Evolutionary conservation across 2,329 filamentous ascomycete genomes (phyloP).

Genomic region (Colletotrichum tabaci): DNA sequence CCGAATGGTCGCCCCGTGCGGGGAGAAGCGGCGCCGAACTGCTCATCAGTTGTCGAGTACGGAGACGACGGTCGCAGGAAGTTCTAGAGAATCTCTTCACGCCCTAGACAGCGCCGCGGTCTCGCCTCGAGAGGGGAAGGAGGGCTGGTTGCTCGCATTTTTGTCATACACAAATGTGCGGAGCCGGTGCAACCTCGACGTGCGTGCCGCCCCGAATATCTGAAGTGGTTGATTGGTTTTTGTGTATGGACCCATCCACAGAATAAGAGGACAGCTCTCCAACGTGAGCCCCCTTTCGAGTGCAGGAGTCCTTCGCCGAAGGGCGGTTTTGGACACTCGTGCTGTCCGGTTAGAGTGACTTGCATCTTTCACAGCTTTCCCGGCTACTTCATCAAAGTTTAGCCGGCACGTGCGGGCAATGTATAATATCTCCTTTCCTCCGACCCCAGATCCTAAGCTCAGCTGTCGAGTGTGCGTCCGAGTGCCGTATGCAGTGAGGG

Average conservation of each 20-base stretch:
- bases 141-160: not conserved
- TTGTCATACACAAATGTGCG: not conserved
- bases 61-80: not conserved
- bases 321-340: no score
- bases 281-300: not conserved
- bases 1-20: not conserved
- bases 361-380: conserved; percentile 10
- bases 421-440: conserved; percentile 28
- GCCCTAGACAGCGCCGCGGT: not conserved
- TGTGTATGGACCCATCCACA: not conserved
- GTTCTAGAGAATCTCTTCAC: not conserved
- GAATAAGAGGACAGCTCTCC: not conserved
- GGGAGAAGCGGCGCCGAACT: not conserved
- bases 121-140: not conserved
- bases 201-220: not conserved
- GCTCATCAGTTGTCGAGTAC: not conserved
- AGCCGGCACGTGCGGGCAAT: conserved; percentile 28
- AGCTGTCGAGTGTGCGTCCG: not conserved
- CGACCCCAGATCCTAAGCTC: conserved; percentile 9
- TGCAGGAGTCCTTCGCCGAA: no score
- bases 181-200: not conserved
- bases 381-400: conserved; percentile 2
- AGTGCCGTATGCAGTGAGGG: not conserved
- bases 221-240: not conserved
- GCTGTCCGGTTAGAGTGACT: not conserved